Evolutionary conservation across 768 basidiomycete species (phyloP), one percentile per base, ranked within the genome.

Genomic region (Mrakia gelida): DNA sequence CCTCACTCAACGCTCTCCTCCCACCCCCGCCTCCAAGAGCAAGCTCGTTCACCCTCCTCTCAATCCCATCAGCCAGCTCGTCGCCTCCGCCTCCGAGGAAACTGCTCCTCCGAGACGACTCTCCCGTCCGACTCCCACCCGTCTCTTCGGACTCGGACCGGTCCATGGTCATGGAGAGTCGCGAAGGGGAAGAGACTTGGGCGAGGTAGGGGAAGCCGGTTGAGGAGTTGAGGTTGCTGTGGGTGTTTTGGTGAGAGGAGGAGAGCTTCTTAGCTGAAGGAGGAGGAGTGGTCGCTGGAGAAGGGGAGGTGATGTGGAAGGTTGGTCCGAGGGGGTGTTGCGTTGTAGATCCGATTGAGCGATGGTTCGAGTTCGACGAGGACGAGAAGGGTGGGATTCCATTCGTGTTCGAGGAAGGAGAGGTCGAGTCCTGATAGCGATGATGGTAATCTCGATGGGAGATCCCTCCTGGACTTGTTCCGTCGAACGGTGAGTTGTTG

Each of bases 1-100:
- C 61, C 28, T 75, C 74, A 41, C 74, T 75, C 45, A 65, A 49
- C 1, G 74, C 67, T 68, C 75, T 75, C n/a, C 75, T 41, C n/a
- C 54, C 54, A 16, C 59, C 71, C 8, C 15, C 71, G 4, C n/a
- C 28, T 30, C 30, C 71, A 7, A 32, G 30, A 16, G 49, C 56
- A n/a, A 41, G 28, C 72, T 61, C 34, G 34, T 73, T 73, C 52
- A 49, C 52, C 23, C 71, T 72, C 45, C 71, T 5, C 52, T 56
- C 45, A 23, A 49, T 52, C 52, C 30, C 52, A 13, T 73, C 72
- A 21, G 16, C 18, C 43, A 21, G n/a, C 8, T 49, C 32, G 6
- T 28, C 65, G 21, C 16, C n/a, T 16, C 38, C 8, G 38, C 4
- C n/a, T n/a, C n/a, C 38, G 38, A 68, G 75, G 43, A 34, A 68